phyloP scores from a whole-genome alignment of 2,329 filamentous ascomycete species.

The Ophiocordyceps sinensis region DNA sequence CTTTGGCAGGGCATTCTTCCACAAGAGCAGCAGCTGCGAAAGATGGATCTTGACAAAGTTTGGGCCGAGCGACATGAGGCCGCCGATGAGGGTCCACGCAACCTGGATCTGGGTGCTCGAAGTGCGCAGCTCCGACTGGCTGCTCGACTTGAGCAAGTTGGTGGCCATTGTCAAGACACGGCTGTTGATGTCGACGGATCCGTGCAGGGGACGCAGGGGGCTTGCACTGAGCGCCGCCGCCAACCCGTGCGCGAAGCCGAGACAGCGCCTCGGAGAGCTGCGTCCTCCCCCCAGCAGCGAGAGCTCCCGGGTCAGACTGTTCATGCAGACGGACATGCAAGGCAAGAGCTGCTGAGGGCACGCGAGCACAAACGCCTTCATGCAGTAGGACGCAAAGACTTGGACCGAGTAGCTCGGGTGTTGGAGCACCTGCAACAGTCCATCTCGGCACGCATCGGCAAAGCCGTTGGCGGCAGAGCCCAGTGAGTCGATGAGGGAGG shows the following conservation, averaged over 20 bases:
- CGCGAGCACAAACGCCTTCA: slow-evolving; percentile 76
- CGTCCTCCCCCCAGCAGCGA: slow-evolving; percentile 59
- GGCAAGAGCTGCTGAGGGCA: slow-evolving; percentile 86
- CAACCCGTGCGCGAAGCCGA: slow-evolving; percentile 83
- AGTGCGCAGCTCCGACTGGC: slow-evolving; percentile 76
- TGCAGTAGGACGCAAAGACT: slow-evolving; percentile 71
- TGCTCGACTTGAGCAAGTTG: slow-evolving; percentile 79
- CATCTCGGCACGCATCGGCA: slow-evolving; percentile 74
- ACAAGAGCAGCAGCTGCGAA: slow-evolving; percentile 80
- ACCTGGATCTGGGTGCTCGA: slow-evolving; percentile 95
- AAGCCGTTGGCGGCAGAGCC: slow-evolving; percentile 70
- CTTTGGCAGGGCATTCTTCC: slow-evolving; percentile 95
- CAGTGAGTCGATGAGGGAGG: slow-evolving; percentile 62
- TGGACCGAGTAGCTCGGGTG: slow-evolving; percentile 96
- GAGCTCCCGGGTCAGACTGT: slow-evolving; percentile 79
- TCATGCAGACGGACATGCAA: slow-evolving; percentile 91
- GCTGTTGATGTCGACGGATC: slow-evolving; percentile 90
- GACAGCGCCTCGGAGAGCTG: slow-evolving; percentile 67
- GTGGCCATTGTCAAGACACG: slow-evolving; percentile 84
- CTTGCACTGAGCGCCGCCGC: slow-evolving; percentile 86
- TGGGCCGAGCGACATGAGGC: slow-evolving; percentile 87
- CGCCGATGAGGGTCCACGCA: slow-evolving; percentile 93
- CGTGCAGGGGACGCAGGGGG: slow-evolving; percentile 75
- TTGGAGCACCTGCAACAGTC: slow-evolving; percentile 75
- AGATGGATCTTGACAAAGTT: slow-evolving; percentile 99